Conservation (phyloP, 805 yeast species). For the Isabelozyma heimii region DNA sequence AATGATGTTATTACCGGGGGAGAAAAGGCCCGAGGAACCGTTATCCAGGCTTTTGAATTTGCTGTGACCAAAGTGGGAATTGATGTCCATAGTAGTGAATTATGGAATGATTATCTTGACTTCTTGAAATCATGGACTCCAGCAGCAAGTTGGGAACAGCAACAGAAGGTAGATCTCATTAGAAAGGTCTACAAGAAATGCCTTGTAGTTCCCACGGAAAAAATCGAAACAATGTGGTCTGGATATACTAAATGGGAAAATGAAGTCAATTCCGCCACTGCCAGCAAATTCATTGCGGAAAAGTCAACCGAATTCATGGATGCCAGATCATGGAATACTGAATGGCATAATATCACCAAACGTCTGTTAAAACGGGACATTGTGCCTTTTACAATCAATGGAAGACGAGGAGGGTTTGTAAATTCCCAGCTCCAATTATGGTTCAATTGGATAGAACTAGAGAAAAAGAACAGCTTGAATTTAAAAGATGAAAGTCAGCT, state of each 20-base stretch:
- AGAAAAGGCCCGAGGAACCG: conserved; percentile 69
- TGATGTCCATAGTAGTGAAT: conserved; percentile 65
- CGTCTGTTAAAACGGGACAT: conserved; percentile 44
- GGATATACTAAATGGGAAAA: conserved; percentile 83
- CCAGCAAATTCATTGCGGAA: conserved; percentile 82
- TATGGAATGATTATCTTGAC: conserved; percentile 83
- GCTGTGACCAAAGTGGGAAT: conserved; percentile 76
- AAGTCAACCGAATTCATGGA: conserved; percentile 82
- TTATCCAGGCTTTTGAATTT: conserved; percentile 79
- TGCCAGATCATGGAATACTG: conserved; percentile 74
- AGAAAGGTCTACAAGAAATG: conserved; percentile 71
- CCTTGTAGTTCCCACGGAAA: conserved; percentile 70
- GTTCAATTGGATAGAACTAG: conserved; percentile 80
- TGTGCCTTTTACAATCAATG: conserved; percentile 21
- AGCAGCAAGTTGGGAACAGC: conserved; percentile 77
- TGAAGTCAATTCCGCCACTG: conserved; percentile 67
- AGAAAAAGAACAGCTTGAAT: conserved; percentile 65
- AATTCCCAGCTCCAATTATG: conserved; percentile 53
- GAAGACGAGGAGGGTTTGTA: conserved; percentile 16
- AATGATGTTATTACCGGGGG: conserved; percentile 77
- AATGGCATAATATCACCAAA: conserved; percentile 58
- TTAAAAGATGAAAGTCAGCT: conserved; percentile 46
- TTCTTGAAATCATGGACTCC: conserved; percentile 80
- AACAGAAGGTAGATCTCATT: conserved; percentile 72
- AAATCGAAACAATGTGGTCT: conserved; percentile 77